phyloP scores from a whole-genome alignment of 2,329 filamentous ascomycete species.

The Berkeleyomyces rouxiae region DNA sequence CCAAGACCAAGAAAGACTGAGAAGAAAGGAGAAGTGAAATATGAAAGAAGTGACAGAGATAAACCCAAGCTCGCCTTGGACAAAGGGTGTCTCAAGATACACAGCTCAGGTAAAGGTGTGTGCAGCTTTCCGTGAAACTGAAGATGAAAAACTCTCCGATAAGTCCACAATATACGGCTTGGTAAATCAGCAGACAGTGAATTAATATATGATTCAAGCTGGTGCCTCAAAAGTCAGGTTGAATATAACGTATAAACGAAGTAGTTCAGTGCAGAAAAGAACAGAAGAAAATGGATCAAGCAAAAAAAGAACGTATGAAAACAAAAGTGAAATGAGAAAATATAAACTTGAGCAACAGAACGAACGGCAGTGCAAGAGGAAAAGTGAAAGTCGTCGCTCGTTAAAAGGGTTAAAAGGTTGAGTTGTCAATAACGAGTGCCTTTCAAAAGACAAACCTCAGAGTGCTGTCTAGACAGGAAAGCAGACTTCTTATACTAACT shows the following conservation, averaged over 20 bases:
- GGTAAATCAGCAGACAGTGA: too few species aligned
- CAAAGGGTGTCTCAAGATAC: neutral
- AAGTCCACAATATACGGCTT: too few species aligned
- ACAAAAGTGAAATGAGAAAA: neutral
- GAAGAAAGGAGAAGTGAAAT: slow-evolving; percentile 15
- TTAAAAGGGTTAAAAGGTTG: neutral
- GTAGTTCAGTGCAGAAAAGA: neutral
- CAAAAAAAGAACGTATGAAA: neutral
- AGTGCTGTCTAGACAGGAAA: neutral
- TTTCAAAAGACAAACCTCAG: neutral
- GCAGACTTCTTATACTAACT: neutral
- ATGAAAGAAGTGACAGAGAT: slow-evolving; percentile 23
- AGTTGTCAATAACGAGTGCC: neutral
- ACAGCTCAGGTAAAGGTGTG: neutral
- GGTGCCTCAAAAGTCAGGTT: neutral
- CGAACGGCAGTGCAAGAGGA: neutral
- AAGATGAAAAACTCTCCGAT: too few species aligned
- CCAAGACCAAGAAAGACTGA: slow-evolving; percentile 3
- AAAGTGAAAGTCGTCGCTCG: neutral
- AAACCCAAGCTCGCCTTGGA: neutral
- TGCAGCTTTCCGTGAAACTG: too few species aligned
- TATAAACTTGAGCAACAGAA: neutral
- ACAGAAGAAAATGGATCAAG: neutral
- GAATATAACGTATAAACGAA: slow-evolving; percentile 1
- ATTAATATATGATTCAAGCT: neutral